Conservation (phyloP, 2,329 filamentous ascomycete species). For the Alternaria gaisen region DNA sequence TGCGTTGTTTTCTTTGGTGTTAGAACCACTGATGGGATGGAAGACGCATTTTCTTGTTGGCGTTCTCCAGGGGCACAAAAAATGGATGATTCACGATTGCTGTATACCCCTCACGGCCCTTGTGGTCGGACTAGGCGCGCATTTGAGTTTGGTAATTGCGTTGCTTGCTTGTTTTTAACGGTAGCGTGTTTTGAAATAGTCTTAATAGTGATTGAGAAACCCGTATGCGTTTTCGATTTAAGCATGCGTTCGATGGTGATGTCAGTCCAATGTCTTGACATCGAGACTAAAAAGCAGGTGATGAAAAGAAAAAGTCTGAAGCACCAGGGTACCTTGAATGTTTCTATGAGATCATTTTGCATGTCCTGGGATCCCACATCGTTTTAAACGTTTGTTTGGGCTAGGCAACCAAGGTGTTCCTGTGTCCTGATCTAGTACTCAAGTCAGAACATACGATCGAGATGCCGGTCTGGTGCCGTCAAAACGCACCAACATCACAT, state of each 20-base stretch:
- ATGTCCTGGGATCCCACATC: not conserved
- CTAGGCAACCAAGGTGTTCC: not conserved
- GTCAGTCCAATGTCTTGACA: not conserved
- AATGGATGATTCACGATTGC: conserved; percentile 7
- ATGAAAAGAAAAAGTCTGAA: not conserved
- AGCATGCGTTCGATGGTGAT: not conserved
- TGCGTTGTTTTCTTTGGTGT: not conserved
- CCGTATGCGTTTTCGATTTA: not conserved
- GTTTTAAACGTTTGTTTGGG: not conserved
- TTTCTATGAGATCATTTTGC: not conserved
- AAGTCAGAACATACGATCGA: not conserved
- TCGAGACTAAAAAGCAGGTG: not conserved
- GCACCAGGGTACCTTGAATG: not conserved
- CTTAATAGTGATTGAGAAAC: not conserved
- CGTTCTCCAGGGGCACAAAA: conserved; percentile 5
- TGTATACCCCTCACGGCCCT: conserved; percentile 9
- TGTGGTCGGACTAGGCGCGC: conserved; percentile 2
- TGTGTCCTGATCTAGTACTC: not conserved
- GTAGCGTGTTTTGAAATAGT: not conserved
- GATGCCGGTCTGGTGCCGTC: not conserved
- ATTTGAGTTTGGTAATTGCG: not conserved
- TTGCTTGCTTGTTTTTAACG: not conserved
- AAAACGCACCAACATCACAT: not conserved
- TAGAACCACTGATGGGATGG: not conserved
- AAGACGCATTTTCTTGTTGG: conserved; percentile 8